Evolutionary conservation across 768 basidiomycete genomes (phyloP), one percentile per base, ranked within the genome.

Genomic region (Strobilomyces echinocephalus): DNA sequence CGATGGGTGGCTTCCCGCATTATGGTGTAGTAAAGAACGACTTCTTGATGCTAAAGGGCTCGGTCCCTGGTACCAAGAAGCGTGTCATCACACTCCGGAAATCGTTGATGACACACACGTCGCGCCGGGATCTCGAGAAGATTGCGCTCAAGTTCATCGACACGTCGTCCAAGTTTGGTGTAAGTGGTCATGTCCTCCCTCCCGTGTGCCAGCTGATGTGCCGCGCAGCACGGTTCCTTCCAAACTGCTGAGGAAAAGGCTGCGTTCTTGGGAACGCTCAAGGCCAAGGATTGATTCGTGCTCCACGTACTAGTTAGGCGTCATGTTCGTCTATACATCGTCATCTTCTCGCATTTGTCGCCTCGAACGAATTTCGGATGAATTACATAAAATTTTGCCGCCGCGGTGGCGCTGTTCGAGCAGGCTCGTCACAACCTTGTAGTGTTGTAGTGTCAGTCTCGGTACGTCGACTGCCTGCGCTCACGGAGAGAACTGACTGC

Each of bases 21-120:
- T 98, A 98, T 73, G 95, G 95, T 82, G 82, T 97, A 68, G 88
- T 98, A 77, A 95, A 90, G 83, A 95, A 97, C 80, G 97, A 98
- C 73, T 99, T 87, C 81, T 75, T 99, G 66, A 85, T 99, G 74
- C 79, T 98, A 74, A 98, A 98, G 80, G 95, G 95, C 58, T 93
- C 86, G 49, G 81, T 94, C 60, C 91, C 92, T 55, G 97, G 95
- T 63, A 94, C 91, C 71, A 93, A 91, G 81, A 98, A 98, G 82
- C 91, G 97, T 77, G 87, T 98, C 63, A 81, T 98, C 69, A 97
- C 95, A 56, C 84, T 99, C 72, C 90, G 97, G 71, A 97, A 98
- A 71, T 92, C 93, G 21, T 84, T 98, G 71, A 91, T 94, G 88
- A 85, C 90, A 52, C 95, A 95, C 80, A 95, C 95, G 40, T 90